Base-by-base conservation (phyloP, 73 alveolate species). In the Paramecium pentaurelia region DNA sequence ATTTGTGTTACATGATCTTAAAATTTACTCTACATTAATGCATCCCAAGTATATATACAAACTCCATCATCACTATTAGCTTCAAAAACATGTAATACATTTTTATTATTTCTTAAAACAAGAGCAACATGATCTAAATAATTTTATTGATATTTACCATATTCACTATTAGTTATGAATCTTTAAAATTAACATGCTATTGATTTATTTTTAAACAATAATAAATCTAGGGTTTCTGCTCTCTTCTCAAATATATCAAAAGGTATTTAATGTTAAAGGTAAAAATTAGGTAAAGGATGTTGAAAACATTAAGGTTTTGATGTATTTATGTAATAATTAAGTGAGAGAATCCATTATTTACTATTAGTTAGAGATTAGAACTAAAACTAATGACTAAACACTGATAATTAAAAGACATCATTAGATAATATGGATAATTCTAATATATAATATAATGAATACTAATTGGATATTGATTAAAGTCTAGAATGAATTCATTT, bases 81-180 rank as follows among this genome's bases (percentile, higher is more conserved):
- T 87, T 92, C 95, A 37, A 92, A 86, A 12, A 92, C 40, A 32
- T 45, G 77, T 6, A 92, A 30, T 8, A 80, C 40, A 9, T 86
- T 93, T 59, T 93, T 58, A 60, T 60, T 30, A 22, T 54, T 47
- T 16, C 95, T 37, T 20, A 92, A 30, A 54, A 92, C n/a, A 12
- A 88, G 36, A 20, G 95, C 95, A 27, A 92, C 94, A 87, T 92
- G 94, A 54, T 92, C 95, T 80, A 80, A 9, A 18, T 54, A 54
- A 54, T 44, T 14, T 20, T 9, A 1, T 14, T 12, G 8, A 25
- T 44, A 4, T n/a, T 27, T 80, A 80, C 91, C 77, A 87, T 51
- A 92, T 8, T 85, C 71, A 30, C 95, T 88, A 59, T 86, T 54
- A 3, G 94, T 85, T 18, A 92, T n/a, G 0, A 54, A 34, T 60